phyloP scores from a whole-genome alignment of 306 rosid species.

The Dryas alaskensis region DNA sequence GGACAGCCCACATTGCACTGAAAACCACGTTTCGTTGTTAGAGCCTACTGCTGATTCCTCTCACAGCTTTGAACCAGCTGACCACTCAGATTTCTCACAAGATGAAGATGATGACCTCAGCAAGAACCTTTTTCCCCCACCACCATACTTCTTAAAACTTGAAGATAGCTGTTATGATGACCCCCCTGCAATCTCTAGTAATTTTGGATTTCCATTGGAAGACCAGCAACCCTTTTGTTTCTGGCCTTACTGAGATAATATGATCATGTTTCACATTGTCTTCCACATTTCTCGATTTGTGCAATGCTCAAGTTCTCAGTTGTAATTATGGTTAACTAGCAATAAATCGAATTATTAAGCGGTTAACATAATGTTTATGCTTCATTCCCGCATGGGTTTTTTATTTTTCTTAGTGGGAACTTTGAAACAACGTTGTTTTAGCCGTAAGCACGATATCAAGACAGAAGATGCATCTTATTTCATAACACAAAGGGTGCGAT shows the following conservation, averaged over 20 bases:
- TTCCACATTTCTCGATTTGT: background rate
- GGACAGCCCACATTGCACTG: constrained; percentile 59
- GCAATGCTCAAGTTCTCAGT: constrained; percentile 8
- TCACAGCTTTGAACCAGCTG: constrained; percentile 51
- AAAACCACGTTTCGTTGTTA: constrained; percentile 48
- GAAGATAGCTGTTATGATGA: constrained; percentile 54
- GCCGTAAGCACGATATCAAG: too few species aligned
- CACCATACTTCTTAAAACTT: constrained; percentile 42
- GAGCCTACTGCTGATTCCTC: constrained; percentile 63
- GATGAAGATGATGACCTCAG: constrained; percentile 63
- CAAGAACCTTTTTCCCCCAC: constrained; percentile 37
- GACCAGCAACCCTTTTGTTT: background rate
- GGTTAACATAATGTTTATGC: background rate
- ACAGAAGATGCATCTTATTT: too few species aligned
- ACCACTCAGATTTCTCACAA: constrained; percentile 70
- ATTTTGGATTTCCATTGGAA: constrained; percentile 32
- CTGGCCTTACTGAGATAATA: constrained; percentile 1
- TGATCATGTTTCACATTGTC: background rate
- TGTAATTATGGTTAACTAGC: constrained; percentile 47
- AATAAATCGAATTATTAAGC: constrained; percentile 29
- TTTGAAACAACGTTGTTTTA: too few species aligned
- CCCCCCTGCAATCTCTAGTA: constrained; percentile 44
- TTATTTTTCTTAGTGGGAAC: background rate
- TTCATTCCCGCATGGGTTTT: background rate
- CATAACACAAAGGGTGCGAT: too few species aligned